These are phyloP conservation scores for Xanthoconium separans DNA, from an alignment of 1,284 basidiomycete species.

Conservation along the genomic window DNA sequence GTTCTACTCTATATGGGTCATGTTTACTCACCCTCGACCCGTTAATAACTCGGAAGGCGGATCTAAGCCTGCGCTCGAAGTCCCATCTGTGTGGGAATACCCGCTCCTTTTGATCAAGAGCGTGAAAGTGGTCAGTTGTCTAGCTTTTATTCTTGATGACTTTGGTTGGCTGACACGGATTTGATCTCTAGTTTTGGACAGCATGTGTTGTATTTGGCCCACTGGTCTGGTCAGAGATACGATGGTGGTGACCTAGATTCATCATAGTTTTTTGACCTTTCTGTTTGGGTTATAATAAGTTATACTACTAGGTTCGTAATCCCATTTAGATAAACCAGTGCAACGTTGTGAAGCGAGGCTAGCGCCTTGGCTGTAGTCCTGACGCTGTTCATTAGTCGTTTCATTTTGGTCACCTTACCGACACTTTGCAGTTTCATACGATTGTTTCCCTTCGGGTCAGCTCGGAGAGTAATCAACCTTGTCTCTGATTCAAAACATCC, in stretches of 20 bases:
- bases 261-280: neutral
- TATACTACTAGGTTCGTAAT: conserved; percentile 3
- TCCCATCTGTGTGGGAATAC: conserved; percentile 40
- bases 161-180: conserved; percentile 8
- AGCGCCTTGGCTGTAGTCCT: too few relatives aligned
- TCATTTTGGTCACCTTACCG: too few relatives aligned
- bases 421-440: too few relatives aligned
- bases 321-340: too few relatives aligned
- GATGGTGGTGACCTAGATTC: conserved; percentile 42
- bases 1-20: conserved; percentile 86
- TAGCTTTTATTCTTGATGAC: neutral
- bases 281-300: conserved; percentile 4
- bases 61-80: conserved; percentile 17
- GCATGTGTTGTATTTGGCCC: conserved; percentile 86
- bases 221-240: conserved; percentile 82
- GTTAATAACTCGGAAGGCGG: conserved; percentile 8
- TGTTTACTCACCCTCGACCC: conserved; percentile 71
- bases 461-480: too few relatives aligned
- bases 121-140: conserved; percentile 37
- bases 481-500: too few relatives aligned
- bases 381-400: too few relatives aligned
- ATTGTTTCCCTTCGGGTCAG: too few relatives aligned
- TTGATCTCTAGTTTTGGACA: conserved; percentile 71
- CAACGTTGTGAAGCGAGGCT: too few relatives aligned
- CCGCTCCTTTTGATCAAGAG: conserved; percentile 44